Conservation (phyloP, 192 early-diverging fungal genomes). For the Umbelopsis sp. region DNA sequence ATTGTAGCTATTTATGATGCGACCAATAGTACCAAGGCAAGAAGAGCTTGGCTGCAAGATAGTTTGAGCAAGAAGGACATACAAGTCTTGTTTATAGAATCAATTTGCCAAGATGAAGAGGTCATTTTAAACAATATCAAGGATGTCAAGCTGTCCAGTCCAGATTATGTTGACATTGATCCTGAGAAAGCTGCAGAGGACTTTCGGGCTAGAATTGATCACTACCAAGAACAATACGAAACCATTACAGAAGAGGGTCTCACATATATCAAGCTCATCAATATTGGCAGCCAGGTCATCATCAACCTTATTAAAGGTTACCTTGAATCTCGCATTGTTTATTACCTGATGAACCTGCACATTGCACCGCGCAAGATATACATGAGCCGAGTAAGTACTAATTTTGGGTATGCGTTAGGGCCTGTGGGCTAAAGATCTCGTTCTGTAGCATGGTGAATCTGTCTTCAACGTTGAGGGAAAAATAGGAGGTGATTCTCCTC, state of each 20-base stretch:
- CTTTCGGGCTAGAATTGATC: constrained; percentile 81
- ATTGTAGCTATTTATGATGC: constrained; percentile 96
- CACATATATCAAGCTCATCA: constrained; percentile 92
- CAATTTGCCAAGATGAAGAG: constrained; percentile 85
- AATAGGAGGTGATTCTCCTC: constrained; percentile 91
- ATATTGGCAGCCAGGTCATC: constrained; percentile 86
- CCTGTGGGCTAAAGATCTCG: too few species aligned
- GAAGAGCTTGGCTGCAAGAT: constrained; percentile 73
- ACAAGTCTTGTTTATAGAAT: constrained; percentile 95
- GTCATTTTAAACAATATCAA: constrained; percentile 87
- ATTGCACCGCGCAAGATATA: constrained; percentile 89
- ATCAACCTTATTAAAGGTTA: constrained; percentile 95
- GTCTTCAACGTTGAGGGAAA: constrained; percentile 89
- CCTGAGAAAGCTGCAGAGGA: constrained; percentile 80
- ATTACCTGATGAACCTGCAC: constrained; percentile 98
- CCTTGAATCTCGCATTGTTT: constrained; percentile 93
- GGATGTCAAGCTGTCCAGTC: constrained; percentile 89
- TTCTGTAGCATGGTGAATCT: constrained; percentile 92
- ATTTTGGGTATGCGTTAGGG: constrained; percentile 13
- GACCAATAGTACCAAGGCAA: constrained; percentile 87
- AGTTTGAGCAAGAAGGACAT: constrained; percentile 71
- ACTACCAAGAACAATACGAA: constrained; percentile 89
- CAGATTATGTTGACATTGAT: constrained; percentile 86
- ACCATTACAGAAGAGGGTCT: constrained; percentile 71
- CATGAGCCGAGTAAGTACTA: constrained; percentile 69